Conservation (phyloP, 495 filamentous ascomycete species). For the Neurospora africana region DNA sequence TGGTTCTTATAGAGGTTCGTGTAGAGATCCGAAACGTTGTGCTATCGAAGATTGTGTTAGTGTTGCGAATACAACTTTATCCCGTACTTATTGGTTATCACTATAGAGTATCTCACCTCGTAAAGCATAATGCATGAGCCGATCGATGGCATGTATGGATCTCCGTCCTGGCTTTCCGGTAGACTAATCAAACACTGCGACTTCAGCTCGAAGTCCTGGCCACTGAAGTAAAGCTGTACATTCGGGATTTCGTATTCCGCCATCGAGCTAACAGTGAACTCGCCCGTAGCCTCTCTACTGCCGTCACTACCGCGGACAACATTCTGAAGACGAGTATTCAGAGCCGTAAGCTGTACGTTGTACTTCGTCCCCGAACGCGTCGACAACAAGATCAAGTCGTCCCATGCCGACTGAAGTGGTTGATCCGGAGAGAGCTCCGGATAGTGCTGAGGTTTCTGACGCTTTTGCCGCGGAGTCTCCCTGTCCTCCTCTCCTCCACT, state of each 20-base stretch:
- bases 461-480: not conserved
- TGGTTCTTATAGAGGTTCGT: slow-evolving; percentile 17
- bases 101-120: slow-evolving; percentile 20
- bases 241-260: slow-evolving; percentile 19
- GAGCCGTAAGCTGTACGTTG: slow-evolving; percentile 26
- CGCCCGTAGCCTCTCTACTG: slow-evolving; percentile 8
- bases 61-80: slow-evolving; percentile 9
- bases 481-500: not conserved
- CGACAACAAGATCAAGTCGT: slow-evolving; percentile 24
- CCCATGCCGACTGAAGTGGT: slow-evolving; percentile 34
- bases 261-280: slow-evolving; percentile 9
- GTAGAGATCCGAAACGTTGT: slow-evolving; percentile 22
- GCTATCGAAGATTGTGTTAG: slow-evolving; percentile 9
- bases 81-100: not conserved
- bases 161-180: slow-evolving; percentile 10
- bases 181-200: slow-evolving; percentile 28
- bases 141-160: slow-evolving; percentile 8
- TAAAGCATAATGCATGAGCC: slow-evolving; percentile 34
- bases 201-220: slow-evolving; percentile 27
- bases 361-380: slow-evolving; percentile 14
- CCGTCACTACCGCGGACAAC: slow-evolving; percentile 10
- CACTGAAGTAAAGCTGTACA: slow-evolving; percentile 14
- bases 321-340: slow-evolving; percentile 18
- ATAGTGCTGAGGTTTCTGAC: not conserved
- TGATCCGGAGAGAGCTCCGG: slow-evolving; percentile 17